A percentile compares a stretch with the other conserved stretches of the same genome.
phyloP scores from a whole-genome alignment of 1,139 yeast species.

The Kluyveromyces sp. region DNA sequence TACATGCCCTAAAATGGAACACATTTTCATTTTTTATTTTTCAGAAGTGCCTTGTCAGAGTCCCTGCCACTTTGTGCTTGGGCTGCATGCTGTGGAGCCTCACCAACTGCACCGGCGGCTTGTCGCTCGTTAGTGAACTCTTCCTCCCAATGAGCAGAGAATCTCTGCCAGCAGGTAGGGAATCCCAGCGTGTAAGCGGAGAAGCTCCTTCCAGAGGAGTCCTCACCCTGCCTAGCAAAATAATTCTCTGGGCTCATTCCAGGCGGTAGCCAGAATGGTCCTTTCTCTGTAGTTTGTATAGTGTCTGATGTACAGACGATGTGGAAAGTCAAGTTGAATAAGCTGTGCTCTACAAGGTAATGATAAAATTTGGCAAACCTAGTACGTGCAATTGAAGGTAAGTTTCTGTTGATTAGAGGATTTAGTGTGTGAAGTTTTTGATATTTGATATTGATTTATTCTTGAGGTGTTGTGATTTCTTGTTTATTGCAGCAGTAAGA shows the following conservation, averaged over 20 bases:
- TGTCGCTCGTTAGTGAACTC: no score
- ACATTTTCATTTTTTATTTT: no score
- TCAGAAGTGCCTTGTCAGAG: no score
- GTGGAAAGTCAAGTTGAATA: background rate
- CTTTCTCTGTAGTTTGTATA: background rate
- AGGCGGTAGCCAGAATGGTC: background rate
- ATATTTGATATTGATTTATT: background rate
- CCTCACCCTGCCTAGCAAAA: no score
- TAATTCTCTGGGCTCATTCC: background rate
- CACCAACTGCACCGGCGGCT: no score
- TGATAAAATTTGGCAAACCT: background rate
- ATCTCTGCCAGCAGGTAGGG: background rate
- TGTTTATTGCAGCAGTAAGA: conserved; percentile 1
- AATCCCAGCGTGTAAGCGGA: no score
- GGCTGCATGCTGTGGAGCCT: no score
- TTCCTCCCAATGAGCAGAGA: no score
- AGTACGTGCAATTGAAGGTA: background rate
- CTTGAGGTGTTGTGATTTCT: background rate
- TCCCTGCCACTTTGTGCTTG: no score
- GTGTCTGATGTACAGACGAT: background rate
- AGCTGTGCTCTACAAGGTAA: background rate
- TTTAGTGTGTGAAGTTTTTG: background rate
- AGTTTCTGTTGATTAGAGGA: background rate
- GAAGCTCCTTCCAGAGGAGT: no score
- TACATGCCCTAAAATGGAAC: no score